Evolutionary conservation across 768 basidiomycete genomes (phyloP), one percentile per base, ranked within the genome.

Genomic region (Artomyces pyxidatus): DNA sequence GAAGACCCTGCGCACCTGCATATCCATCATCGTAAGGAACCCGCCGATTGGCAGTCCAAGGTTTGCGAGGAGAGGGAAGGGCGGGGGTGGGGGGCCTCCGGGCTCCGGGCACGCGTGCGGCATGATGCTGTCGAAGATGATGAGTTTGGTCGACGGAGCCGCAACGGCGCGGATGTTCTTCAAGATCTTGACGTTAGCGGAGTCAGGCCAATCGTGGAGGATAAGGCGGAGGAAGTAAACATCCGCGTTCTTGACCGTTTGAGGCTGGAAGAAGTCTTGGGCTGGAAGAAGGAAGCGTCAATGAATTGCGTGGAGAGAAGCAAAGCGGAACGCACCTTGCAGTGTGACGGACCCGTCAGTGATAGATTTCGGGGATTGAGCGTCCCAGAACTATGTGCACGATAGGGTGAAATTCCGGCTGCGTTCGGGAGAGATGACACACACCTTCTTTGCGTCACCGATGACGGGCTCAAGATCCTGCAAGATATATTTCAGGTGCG

Each of bases 401-500:
- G n/a, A n/a, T n/a, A n/a, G n/a, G n/a, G n/a, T n/a, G n/a, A n/a
- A n/a, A n/a, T n/a, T n/a, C n/a, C n/a, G n/a, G n/a, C n/a, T n/a
- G n/a, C n/a, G 29, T 12, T 4, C 12, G 38, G n/a, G 14, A 21
- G 26, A 17, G n/a, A 32, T 32, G 12, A 17, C 21, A 29, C 30
- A 46, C 26, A 21, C 42, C 37, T 47, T 32, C 35, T 30, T 29
- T 8, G 43, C 48, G 38, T 48, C 37, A n/a, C 40, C 37, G 9
- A 53, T 47, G 1, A 53, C 52, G 1, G 47, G 44, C 3, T 27
- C 37, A 12, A 52, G 49, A 37, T 59, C 73, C 48, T 74, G 71
- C 14, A 72, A 56, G 23, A 67, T 58, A n/a, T 71, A 44, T 35
- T 63, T 59, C 4, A 73, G 54, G 14, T 65, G 58, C 0, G 72